phyloP scores from a whole-genome alignment of 2,329 filamentous ascomycete genomes.

The Chalara sp. region DNA sequence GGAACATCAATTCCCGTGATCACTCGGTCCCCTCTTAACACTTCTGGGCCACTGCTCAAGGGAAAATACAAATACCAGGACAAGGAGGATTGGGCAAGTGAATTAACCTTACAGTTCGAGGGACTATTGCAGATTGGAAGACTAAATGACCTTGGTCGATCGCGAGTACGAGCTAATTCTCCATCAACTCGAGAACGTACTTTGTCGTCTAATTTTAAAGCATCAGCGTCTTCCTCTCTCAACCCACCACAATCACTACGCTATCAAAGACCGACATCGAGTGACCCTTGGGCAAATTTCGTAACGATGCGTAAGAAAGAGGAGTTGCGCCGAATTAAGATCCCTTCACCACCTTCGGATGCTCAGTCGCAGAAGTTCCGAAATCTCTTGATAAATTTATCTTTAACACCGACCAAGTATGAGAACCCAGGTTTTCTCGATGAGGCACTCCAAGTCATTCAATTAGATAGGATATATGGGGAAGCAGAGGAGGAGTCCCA shows the following conservation, averaged over 20 bases:
- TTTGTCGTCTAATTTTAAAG: conserved; percentile 42
- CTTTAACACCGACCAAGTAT: conserved; percentile 84
- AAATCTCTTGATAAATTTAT: conserved; percentile 78
- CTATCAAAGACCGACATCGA: conserved; percentile 36
- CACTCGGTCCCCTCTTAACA: too few relatives aligned
- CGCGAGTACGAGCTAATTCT: conserved; percentile 51
- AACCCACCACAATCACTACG: conserved; percentile 21
- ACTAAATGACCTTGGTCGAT: conserved; percentile 72
- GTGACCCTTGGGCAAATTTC: conserved; percentile 35
- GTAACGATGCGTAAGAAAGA: conserved; percentile 52
- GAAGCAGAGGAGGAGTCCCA: conserved; percentile 93
- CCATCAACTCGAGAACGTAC: conserved; percentile 45
- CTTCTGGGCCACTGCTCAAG: too few relatives aligned
- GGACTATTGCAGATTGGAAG: conserved; percentile 79
- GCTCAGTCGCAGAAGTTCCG: conserved; percentile 66
- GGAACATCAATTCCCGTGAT: too few relatives aligned
- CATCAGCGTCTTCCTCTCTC: conserved; percentile 25
- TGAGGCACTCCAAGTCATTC: conserved; percentile 80
- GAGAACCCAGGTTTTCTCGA: conserved; percentile 94
- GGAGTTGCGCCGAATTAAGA: conserved; percentile 59
- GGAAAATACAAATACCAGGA: too few relatives aligned
- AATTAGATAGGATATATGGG: conserved; percentile 83
- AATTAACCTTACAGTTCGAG: conserved; percentile 79
- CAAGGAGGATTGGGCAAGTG: conserved; percentile 70
- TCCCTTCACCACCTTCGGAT: conserved; percentile 72